Evolutionary conservation across 805 yeast species (phyloP), one percentile per base, ranked within the genome.

Genomic region (Candida hungchunana): DNA sequence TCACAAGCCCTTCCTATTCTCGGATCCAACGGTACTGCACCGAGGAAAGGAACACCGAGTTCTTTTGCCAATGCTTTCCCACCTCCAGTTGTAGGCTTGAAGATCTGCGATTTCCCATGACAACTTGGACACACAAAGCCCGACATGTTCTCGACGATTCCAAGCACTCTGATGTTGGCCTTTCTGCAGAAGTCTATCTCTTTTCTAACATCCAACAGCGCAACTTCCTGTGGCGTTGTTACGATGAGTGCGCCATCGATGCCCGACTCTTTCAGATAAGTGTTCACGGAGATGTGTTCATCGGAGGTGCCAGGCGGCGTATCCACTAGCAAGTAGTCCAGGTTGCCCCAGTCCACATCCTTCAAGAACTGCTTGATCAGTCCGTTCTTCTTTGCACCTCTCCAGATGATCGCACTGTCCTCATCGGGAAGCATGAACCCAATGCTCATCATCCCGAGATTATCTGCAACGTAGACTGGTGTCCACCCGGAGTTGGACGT

Each of bases 241-340:
- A 93, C 93, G 3, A 93, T 73, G 20, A 93, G 67, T 0, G 98
- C 98, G 1, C 99, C 99, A 56, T 90, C 97, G 2, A 93, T 79
- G 0, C 96, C 96, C 5, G 82, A 77, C 23, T 86, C 95, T 51
- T 85, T 83, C 73, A 93, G 66, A 54, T 85, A 89, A 34, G 84
- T 79, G 21, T 89, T 85, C 21, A 93, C 89, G 7, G 95, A 80
- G 27, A 93, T 70, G 61, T 93, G 99, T 58, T 93, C 99, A 60
- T 93, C 99, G 0, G 96, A 82, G 0, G 99, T 93, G 0, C 99
- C 98, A 0, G 99, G 99, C 0, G 98, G 99, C 0, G 99, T 93
- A 53, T 93, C 99, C 13, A 93, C 82, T 12, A 93, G 73, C 47
- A 93, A 66, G 53, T 84, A 93, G 58, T 93, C 97, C 37, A 84